phyloP scores from a whole-genome alignment of 2,329 filamentous ascomycete species.

The Cladosporium sp. region DNA sequence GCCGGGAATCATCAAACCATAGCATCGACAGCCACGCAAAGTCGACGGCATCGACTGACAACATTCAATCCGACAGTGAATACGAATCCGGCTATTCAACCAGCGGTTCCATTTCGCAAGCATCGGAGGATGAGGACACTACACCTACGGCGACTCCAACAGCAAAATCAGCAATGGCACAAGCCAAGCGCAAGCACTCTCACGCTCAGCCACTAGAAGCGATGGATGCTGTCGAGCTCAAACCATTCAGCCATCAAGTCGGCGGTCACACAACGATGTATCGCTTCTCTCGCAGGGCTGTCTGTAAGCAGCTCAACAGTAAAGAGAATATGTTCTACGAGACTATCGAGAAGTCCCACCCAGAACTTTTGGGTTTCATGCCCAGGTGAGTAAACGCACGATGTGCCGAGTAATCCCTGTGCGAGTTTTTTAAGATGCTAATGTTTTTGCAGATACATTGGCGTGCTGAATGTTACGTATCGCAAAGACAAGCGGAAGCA shows the following conservation, averaged over 20 bases:
- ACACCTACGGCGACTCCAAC: constrained; percentile 51
- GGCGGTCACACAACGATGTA: constrained; percentile 96
- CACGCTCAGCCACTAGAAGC: constrained; percentile 54
- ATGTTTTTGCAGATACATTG: constrained; percentile 72
- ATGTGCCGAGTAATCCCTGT: neutral
- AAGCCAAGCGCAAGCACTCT: constrained; percentile 39
- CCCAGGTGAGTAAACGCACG: constrained; percentile 59
- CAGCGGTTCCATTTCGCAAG: constrained; percentile 54
- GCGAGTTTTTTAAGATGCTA: neutral
- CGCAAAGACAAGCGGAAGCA: constrained; percentile 70
- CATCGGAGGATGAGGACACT: constrained; percentile 56
- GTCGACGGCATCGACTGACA: constrained; percentile 43
- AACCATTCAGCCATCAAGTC: constrained; percentile 96
- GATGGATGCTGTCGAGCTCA: constrained; percentile 88
- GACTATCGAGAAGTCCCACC: constrained; percentile 86
- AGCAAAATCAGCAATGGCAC: constrained; percentile 30
- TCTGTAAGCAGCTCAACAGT: constrained; percentile 98
- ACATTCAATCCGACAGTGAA: constrained; percentile 44
- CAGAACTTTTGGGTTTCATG: constrained; percentile 84
- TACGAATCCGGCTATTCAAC: constrained; percentile 34
- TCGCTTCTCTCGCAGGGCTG: constrained; percentile 89
- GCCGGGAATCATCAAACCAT: constrained; percentile 1
- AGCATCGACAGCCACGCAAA: constrained; percentile 4
- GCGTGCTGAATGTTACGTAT: constrained; percentile 93
- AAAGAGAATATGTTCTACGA: constrained; percentile 99